Evolutionary conservation across 805 yeast species (phyloP).

Genomic region (Wickerhamiella sergipiensis): DNA sequence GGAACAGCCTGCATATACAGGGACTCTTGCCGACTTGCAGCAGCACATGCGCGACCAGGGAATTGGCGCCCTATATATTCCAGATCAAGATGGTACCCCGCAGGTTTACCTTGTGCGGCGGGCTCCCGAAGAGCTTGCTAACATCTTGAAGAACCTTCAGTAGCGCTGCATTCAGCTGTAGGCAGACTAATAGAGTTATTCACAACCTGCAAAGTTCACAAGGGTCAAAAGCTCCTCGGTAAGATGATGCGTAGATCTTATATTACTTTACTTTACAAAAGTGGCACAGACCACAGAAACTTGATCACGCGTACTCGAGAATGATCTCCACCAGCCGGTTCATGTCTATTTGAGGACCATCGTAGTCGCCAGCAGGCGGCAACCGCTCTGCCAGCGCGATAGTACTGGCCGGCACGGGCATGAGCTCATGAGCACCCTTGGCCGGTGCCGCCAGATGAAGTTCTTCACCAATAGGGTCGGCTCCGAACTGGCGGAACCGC

Average conservation of each 20-base stretch:
- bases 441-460: slow-evolving; percentile 1
- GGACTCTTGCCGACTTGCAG: not conserved
- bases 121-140: not conserved
- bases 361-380: slow-evolving; percentile 14
- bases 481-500: slow-evolving; percentile 9
- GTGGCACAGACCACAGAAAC: too few species aligned
- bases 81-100: not conserved
- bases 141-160: not conserved
- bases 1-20: not conserved
- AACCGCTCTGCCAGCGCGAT: not conserved
- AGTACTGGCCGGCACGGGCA: not conserved
- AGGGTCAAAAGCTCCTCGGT: too few species aligned
- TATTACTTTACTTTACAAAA: too few species aligned
- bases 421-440: not conserved
- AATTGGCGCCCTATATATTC: not conserved
- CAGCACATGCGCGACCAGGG: not conserved
- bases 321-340: slow-evolving; percentile 11
- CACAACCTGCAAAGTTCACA: too few species aligned
- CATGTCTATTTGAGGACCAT: slow-evolving; percentile 14
- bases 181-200: too few species aligned
- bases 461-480: slow-evolving; percentile 9
- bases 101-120: not conserved
- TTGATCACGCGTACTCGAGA: not conserved
- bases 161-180: not conserved
- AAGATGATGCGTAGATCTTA: too few species aligned